phyloP scores from a whole-genome alignment of 139 green algal species.

The Chlorella sp. region DNA sequence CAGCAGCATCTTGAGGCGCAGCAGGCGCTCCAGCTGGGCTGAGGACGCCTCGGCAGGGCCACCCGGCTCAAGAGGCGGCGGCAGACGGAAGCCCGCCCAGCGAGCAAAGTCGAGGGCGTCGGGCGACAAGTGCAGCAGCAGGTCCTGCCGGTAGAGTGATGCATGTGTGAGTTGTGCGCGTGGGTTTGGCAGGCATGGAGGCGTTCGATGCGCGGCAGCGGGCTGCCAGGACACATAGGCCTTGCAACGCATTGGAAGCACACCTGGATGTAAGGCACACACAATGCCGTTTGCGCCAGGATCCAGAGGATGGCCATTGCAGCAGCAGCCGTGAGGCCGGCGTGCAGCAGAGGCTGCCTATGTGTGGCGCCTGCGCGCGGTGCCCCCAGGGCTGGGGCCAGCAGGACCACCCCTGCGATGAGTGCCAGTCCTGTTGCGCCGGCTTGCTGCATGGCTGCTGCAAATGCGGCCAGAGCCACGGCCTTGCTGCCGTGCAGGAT shows the following conservation, averaged over 20 bases:
- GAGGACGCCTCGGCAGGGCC: background rate
- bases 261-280: constrained; percentile 17
- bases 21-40: constrained; percentile 25
- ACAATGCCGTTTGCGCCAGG: constrained; percentile 48
- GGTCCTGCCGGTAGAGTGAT: background rate
- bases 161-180: too few species aligned
- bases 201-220: too few species aligned
- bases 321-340: background rate
- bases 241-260: background rate
- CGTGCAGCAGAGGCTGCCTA: background rate
- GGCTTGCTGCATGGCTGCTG: constrained; percentile 44
- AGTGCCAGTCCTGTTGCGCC: constrained; percentile 48
- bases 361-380: background rate
- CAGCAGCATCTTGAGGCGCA: constrained; percentile 47
- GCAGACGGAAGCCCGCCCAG: constrained; percentile 30
- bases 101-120: background rate
- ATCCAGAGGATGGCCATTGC: constrained; percentile 40
- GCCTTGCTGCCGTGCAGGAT: constrained; percentile 54
- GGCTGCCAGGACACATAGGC: too few species aligned
- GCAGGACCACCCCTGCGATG: constrained; percentile 29
- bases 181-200: too few species aligned
- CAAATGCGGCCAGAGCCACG: constrained; percentile 40
- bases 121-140: constrained; percentile 11
- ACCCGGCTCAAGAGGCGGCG: background rate
- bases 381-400: constrained; percentile 35